Percentiles rank a stretch among this genome's conserved stretches.
Evolutionary conservation across 768 basidiomycete genomes (phyloP).

Genomic region (Tricholomella constricta): DNA sequence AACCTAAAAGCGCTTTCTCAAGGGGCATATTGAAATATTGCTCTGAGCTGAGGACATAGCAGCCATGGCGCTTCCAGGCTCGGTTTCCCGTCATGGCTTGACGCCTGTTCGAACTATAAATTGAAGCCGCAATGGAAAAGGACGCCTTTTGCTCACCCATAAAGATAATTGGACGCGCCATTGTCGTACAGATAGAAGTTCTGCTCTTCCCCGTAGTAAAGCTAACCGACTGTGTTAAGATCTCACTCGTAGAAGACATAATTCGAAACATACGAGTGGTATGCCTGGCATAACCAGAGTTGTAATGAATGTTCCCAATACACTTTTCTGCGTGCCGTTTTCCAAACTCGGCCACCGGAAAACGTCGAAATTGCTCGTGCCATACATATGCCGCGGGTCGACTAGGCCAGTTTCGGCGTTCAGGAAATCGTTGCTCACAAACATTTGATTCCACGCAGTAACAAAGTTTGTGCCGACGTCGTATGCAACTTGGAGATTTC

Average conservation of each 20-base stretch:
- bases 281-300: constrained; percentile 86
- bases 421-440: constrained; percentile 84
- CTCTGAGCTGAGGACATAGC: constrained; percentile 85
- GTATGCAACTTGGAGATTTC: constrained; percentile 88
- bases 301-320: constrained; percentile 77
- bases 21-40: constrained; percentile 96
- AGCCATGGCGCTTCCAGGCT: constrained; percentile 94
- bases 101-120: constrained; percentile 52
- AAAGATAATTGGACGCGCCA: constrained; percentile 90
- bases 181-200: constrained; percentile 87
- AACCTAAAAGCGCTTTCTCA: constrained; percentile 76
- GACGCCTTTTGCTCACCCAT: constrained; percentile 53
- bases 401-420: constrained; percentile 64
- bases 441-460: constrained; percentile 91
- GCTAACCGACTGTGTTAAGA: constrained; percentile 34
- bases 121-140: not conserved
- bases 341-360: constrained; percentile 91
- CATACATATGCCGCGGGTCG: constrained; percentile 89
- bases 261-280: constrained; percentile 54
- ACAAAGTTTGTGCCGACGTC: constrained; percentile 83
- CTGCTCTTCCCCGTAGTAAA: constrained; percentile 93
- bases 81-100: constrained; percentile 85
- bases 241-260: not conserved
- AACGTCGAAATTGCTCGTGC: constrained; percentile 93
- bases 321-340: constrained; percentile 79